Percentiles rank a stretch among this genome's conserved stretches.
phyloP scores from a whole-genome alignment of 1,284 basidiomycete genomes.

The Coriolopsis trogii region DNA sequence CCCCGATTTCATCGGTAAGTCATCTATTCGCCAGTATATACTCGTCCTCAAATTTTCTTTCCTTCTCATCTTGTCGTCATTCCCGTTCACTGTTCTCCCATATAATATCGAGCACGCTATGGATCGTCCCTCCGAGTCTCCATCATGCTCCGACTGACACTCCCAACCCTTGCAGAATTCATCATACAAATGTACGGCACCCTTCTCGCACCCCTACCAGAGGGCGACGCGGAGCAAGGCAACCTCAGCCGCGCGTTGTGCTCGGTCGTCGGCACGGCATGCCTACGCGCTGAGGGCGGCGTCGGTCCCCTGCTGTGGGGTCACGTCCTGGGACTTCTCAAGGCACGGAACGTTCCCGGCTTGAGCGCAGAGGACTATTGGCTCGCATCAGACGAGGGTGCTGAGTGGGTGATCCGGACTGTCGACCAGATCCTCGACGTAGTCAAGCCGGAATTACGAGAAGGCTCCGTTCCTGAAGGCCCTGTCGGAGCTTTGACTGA shows the following conservation, averaged over 20 bases:
- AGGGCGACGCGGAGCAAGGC: conserved; percentile 60
- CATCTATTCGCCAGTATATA: too few relatives aligned
- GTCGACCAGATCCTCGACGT: conserved; percentile 83
- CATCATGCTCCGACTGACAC: too few relatives aligned
- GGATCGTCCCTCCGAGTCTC: too few relatives aligned
- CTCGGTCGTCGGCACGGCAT: conserved; percentile 89
- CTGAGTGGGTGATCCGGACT: conserved; percentile 88
- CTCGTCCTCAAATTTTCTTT: too few relatives aligned
- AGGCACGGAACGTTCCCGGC: conserved; percentile 66
- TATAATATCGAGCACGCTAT: too few relatives aligned
- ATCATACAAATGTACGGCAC: conserved; percentile 94
- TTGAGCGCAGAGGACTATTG: conserved; percentile 80
- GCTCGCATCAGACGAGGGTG: conserved; percentile 89
- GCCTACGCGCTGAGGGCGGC: conserved; percentile 85
- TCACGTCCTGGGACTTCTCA: conserved; percentile 93
- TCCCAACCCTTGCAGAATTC: conserved; percentile 63
- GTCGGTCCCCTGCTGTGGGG: conserved; percentile 91
- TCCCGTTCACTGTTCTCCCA: too few relatives aligned
- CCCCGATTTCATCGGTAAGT: conserved; percentile 84
- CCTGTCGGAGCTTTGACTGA: conserved; percentile 69
- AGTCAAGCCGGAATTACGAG: conserved; percentile 50
- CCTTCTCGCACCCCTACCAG: conserved; percentile 81
- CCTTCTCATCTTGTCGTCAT: not conserved
- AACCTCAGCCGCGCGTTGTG: conserved; percentile 88
- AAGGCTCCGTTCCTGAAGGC: conserved; percentile 37